phyloP scores from a whole-genome alignment of 1,284 basidiomycete species.

The Pseudozyma sp. region DNA sequence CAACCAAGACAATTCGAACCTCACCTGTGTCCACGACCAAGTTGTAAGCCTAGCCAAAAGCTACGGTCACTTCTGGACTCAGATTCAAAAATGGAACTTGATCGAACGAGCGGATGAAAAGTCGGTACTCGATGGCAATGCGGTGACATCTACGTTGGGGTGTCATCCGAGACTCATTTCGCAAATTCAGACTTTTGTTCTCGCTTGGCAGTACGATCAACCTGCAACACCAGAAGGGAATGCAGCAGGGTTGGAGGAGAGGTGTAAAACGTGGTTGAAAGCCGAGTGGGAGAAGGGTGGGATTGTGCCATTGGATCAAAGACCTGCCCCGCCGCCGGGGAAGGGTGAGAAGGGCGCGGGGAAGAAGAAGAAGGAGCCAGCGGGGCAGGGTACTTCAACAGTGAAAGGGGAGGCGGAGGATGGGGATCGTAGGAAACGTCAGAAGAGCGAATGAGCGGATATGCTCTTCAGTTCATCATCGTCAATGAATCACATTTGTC shows the following conservation, averaged over 20 bases:
- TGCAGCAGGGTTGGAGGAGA: conserved; percentile 11
- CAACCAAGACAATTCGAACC: conserved; percentile 16
- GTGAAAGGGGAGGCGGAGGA: background rate
- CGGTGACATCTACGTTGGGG: conserved; percentile 38
- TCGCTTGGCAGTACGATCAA: conserved; percentile 60
- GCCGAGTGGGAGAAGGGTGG: conserved; percentile 55
- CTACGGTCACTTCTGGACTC: conserved; percentile 48
- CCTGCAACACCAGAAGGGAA: background rate
- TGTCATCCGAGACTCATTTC: conserved; percentile 54
- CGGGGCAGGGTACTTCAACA: background rate
- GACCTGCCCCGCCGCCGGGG: conserved; percentile 20
- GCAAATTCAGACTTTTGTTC: conserved; percentile 52
- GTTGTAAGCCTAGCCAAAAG: conserved; percentile 21
- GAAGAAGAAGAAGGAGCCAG: conserved; percentile 32
- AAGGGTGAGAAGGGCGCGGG: conserved; percentile 31
- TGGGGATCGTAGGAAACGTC: conserved; percentile 35
- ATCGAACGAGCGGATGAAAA: conserved; percentile 41
- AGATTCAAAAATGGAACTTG: conserved; percentile 31
- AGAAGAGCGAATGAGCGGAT: conserved; percentile 49
- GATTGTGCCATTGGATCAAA: conserved; percentile 54
- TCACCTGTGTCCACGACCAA: conserved; percentile 10
- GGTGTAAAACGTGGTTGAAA: conserved; percentile 52
- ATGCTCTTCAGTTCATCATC: background rate
- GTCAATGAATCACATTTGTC: background rate
- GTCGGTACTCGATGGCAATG: conserved; percentile 59